Conservation (phyloP, 192 early-diverging fungal species). For the Rhizophagus clarus region DNA sequence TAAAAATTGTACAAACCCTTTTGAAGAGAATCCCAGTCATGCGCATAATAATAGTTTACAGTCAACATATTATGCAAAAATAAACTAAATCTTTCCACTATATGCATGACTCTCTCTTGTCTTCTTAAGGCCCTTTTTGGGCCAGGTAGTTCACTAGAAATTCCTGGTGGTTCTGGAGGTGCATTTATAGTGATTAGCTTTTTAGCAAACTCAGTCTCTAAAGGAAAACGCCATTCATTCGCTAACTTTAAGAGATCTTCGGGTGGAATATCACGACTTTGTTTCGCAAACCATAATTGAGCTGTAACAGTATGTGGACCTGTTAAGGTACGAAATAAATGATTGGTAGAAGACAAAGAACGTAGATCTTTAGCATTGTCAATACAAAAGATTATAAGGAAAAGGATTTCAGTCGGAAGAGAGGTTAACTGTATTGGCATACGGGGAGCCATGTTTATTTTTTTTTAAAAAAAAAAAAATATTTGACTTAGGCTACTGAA, state of each 20-base stretch:
- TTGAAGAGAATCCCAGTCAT: constrained; percentile 32
- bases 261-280: constrained; percentile 19
- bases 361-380: constrained; percentile 33
- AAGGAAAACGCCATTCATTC: constrained; percentile 30
- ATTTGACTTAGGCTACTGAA: no score
- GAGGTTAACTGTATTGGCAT: constrained; percentile 1
- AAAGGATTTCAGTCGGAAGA: constrained; percentile 33
- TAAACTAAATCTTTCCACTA: constrained; percentile 28
- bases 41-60: constrained; percentile 29
- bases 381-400: constrained; percentile 28
- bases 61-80: constrained; percentile 32
- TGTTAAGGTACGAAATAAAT: constrained; percentile 21
- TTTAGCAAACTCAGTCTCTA: constrained; percentile 27
- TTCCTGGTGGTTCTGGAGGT: constrained; percentile 13
- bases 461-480: no score
- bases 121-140: constrained; percentile 19
- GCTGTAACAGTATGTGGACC: constrained; percentile 30
- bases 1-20: not conserved
- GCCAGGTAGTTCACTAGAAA: constrained; percentile 16
- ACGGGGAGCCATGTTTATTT: not conserved
- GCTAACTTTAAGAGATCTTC: constrained; percentile 15
- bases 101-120: constrained; percentile 23
- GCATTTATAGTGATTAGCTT: constrained; percentile 11
- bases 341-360: constrained; percentile 18
- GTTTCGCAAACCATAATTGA: constrained; percentile 26